Evolutionary conservation across 2,329 filamentous ascomycete species (phyloP), one percentile per base, ranked within the genome.

Genomic region (Neofusicoccum kwambonambiense): DNA sequence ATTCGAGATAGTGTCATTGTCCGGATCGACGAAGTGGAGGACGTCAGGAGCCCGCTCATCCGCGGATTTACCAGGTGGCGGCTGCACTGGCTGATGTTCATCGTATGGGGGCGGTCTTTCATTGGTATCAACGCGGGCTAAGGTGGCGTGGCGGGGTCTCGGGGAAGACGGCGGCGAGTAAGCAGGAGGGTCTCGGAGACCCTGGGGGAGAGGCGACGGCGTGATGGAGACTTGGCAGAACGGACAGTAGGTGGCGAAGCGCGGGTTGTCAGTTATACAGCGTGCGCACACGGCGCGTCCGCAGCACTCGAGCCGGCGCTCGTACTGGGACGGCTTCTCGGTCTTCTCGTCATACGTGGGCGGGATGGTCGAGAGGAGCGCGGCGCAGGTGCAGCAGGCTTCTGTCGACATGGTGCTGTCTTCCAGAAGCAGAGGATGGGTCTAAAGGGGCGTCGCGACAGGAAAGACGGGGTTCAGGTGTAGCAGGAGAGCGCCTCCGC

Each of bases 151-250:
- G 31, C 52, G 41, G 19, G 62, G 62, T 44, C 62, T 60, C 13
- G 62, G 62, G 57, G 64, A 73, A 15, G 67, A 73, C 68, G 71
- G 81, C 78, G 79, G 78, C 70, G 78, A 80, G 71, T 92, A 92
- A 11, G 85, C 81, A 1, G 89, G 89, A n/a, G 89, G 89, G 66
- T 89, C 86, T 71, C 83, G 85, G 27, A 92, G 81, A 11, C 89
- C 87, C 76, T 87, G 87, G 1, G 87, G 84, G 54, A 87, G 81
- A 3, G 88, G 76, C 7, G 86, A 86, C 2, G 88, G 86, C 4
- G 77, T 79, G 50, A 80, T 84, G 4, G 88, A 88, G 69, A 92
- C 85, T 76, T 94, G 91, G 74, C 91, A 95, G 76, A 90, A 94
- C 0, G 91, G 91, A 73, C 86, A 88, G 69, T 87, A 87, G 42